These are phyloP conservation scores for Sphagnurus paluster DNA, from an alignment of 1,284 basidiomycete genomes.

Conservation along the genomic window DNA sequence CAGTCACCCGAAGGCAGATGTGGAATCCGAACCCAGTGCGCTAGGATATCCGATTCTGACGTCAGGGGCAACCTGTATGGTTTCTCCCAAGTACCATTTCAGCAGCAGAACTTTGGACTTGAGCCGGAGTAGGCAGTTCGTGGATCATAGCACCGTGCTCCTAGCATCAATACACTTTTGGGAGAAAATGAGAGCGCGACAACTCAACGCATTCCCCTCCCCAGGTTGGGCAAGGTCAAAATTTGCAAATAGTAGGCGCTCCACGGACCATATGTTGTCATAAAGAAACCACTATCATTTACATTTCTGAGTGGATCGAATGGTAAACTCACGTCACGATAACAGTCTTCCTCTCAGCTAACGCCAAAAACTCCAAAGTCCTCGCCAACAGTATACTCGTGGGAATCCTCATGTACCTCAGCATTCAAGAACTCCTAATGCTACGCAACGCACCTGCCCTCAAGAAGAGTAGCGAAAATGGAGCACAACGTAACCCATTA, in stretches of 20 bases:
- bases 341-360: conserved; percentile 27
- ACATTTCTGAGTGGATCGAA: conserved; percentile 42
- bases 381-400: conserved; percentile 21
- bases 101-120: conserved; percentile 4
- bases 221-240: not conserved
- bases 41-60: too few species aligned
- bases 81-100: too few species aligned
- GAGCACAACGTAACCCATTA: conserved; percentile 27
- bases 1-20: too few species aligned
- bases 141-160: conserved; percentile 7
- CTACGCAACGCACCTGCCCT: conserved; percentile 47
- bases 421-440: conserved; percentile 36
- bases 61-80: too few species aligned
- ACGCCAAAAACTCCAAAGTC: conserved; percentile 9
- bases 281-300: conserved; percentile 43
- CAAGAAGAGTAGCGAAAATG: conserved; percentile 27
- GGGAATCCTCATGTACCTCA: conserved; percentile 32
- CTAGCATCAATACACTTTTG: conserved; percentile 14
- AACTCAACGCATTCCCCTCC: conserved; percentile 16
- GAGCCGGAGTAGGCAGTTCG: conserved; percentile 7
- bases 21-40: too few species aligned
- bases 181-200: conserved; percentile 14
- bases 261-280: conserved; percentile 18
- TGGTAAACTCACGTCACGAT: conserved; percentile 48
- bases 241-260: conserved; percentile 9